Evolutionary conservation across 1,139 yeast species (phyloP).

Genomic region (Saccharomycopsis phalli): DNA sequence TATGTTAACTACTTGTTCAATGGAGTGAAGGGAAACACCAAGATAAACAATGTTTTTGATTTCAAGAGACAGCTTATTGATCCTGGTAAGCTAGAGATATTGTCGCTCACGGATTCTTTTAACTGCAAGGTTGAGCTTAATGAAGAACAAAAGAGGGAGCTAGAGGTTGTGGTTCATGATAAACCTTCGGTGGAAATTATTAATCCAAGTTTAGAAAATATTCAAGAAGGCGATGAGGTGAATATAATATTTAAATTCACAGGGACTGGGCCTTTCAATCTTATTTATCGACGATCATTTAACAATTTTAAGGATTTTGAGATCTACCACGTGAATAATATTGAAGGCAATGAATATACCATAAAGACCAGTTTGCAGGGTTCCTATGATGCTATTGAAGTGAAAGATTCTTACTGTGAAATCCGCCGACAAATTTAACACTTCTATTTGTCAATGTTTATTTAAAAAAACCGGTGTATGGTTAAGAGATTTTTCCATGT

Average conservation of each 20-base stretch:
- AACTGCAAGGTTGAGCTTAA: conserved; percentile 60
- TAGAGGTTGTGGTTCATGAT: conserved; percentile 56
- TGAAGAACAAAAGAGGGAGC: conserved; percentile 31
- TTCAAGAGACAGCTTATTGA: conserved; percentile 70
- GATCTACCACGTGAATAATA: conserved; percentile 19
- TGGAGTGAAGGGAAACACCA: conserved; percentile 49
- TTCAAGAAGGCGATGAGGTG: conserved; percentile 84
- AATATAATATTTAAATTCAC: conserved; percentile 59
- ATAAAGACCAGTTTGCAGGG: conserved; percentile 83
- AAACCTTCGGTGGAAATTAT: conserved; percentile 85
- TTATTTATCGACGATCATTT: conserved; percentile 38
- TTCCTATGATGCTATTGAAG: conserved; percentile 82
- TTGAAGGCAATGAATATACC: conserved; percentile 42
- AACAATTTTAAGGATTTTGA: conserved; percentile 25
- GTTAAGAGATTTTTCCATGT: too few relatives aligned
- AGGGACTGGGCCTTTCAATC: conserved; percentile 63
- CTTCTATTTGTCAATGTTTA: too few relatives aligned
- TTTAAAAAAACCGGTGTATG: too few relatives aligned
- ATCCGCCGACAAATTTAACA: too few relatives aligned
- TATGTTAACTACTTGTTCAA: conserved; percentile 67
- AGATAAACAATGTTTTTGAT: conserved; percentile 39
- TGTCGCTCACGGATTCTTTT: conserved; percentile 66
- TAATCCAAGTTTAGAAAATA: conserved; percentile 62
- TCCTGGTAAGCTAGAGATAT: conserved; percentile 66
- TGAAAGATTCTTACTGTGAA: conserved; percentile 72